A percentile compares a stretch with the other conserved stretches of the same genome.
Conservation (phyloP, 73 alveolate genomes). For the Uronychia setigera region DNA sequence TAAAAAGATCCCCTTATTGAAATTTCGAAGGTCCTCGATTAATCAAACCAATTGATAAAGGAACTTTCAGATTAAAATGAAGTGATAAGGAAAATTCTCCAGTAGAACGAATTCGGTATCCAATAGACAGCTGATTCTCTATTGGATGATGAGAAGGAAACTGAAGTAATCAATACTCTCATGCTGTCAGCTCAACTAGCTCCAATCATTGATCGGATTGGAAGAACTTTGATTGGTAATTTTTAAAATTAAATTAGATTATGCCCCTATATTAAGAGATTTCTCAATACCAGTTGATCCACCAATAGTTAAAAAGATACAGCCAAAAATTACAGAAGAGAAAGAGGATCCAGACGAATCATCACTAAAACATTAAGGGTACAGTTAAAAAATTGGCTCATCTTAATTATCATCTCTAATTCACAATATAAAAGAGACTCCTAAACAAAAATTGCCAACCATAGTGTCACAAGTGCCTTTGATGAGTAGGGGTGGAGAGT, state of each 20-base stretch:
- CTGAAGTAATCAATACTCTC: background rate
- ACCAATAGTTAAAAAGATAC: too few species aligned
- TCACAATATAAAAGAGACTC: too few species aligned
- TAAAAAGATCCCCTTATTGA: background rate
- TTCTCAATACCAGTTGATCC: background rate
- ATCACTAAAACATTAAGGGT: too few species aligned
- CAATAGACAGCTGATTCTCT: too few species aligned
- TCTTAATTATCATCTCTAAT: too few species aligned
- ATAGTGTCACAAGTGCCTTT: too few species aligned
- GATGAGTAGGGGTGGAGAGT: too few species aligned
- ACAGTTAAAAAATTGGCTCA: too few species aligned
- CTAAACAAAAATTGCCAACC: too few species aligned
- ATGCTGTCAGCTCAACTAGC: background rate
- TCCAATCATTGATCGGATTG: background rate
- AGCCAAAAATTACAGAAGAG: too few species aligned
- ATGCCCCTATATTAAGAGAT: background rate
- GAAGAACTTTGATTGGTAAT: background rate
- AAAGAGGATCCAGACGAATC: too few species aligned
- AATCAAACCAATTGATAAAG: background rate
- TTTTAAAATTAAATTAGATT: background rate
- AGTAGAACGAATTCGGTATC: background rate
- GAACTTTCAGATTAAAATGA: background rate
- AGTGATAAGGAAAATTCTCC: background rate
- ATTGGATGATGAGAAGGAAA: background rate
- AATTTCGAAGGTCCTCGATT: background rate